Evolutionary conservation across 1,139 yeast species (phyloP), one percentile per base, ranked within the genome.

Genomic region (Nakaseomyces glabratus): DNA sequence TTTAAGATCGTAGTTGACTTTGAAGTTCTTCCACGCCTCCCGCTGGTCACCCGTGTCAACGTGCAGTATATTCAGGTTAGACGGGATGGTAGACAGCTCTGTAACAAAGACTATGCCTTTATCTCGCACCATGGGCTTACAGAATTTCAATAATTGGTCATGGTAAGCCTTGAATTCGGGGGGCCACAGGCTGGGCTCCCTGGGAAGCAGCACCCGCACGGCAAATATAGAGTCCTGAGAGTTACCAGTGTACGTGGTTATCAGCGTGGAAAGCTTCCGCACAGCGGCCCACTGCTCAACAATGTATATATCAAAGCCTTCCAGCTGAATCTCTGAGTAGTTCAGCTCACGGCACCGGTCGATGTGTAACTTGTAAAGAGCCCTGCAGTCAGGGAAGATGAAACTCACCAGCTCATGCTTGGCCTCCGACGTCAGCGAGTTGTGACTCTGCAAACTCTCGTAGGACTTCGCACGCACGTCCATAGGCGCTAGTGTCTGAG

Each of bases 261-360:
- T 79, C 6, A 82, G 68, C 0, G 79, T 67, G 20, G 84, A 76
- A 15, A 76, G 63, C 36, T 70, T 68, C 26, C 97, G 64, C 38
- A 76, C 77, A 26, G 80, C 69, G 3, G 82, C 80, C 97, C 98
- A 90, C 57, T 88, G 96, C 53, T 90, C 97, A 8, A 88, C 94
- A 34, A 90, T 65, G 52, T 90, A 90, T 18, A 82, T 71, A 54
- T 90, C 97, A 53, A 81, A 84, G 1, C 97, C 97, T 1, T 63
- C 48, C 4, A 76, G 65, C 13, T 61, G 61, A 1, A 75, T 57
- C 35, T 66, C 69, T 26, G 68, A 47, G 37, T 50, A 60, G 4
- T 71, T 36, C 49, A 51, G 59, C 38, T 69, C 71, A 22, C 60
- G 55, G 12, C 53, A 49, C 2, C 51, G 45, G 10, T 62, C 53